Base-by-base conservation (phyloP, 805 yeast species). In the Candida takata region DNA sequence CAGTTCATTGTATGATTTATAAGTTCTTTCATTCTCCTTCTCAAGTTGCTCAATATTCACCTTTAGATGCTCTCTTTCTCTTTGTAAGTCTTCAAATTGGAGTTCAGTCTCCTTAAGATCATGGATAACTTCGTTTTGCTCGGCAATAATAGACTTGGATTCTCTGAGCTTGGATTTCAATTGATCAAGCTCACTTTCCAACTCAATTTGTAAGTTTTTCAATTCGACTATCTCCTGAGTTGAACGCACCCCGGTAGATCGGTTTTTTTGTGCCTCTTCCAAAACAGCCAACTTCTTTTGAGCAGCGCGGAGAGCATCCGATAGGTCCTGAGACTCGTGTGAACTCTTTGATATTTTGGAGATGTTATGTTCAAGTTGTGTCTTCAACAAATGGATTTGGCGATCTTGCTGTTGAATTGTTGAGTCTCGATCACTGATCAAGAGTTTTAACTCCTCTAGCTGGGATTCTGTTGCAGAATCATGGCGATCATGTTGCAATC, bases 11-110 rank as follows among this genome's bases (percentile, higher is more conserved):
- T 39, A 52, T 5, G 51, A 53, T 36, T 34, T 49, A 31, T 38
- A 44, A 14, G 62, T 43, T 5, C 48, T 36, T 9, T 58, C 60
- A 31, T 56, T 60, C 38, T 63, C 64, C 13, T 45, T 48, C 38
- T 61, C 62, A 6, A 61, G 41, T 8, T 52, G 52, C 1, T 57
- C 51, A 10, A 60, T 28, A 28, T 49, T 39, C 6, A 34, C 11
- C 32, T 35, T 36, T 15, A 33, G n/a, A 15, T 41, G 40, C 15
- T 42, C 46, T 17, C 31, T 15, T 17, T 44, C 47, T 13, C 37
- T 34, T 15, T 27, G 40, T 38, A 34, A 43, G 20, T 31, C 53
- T 41, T 24, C 51, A 15, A 38, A 42, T 38, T 10, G 33, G 11
- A 42, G 43, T 8, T 46, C 49, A 6, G 52, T 34, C 3, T 41